Base-by-base conservation (phyloP, 2,329 filamentous ascomycete species). In the Zymoseptoria passerinii region DNA sequence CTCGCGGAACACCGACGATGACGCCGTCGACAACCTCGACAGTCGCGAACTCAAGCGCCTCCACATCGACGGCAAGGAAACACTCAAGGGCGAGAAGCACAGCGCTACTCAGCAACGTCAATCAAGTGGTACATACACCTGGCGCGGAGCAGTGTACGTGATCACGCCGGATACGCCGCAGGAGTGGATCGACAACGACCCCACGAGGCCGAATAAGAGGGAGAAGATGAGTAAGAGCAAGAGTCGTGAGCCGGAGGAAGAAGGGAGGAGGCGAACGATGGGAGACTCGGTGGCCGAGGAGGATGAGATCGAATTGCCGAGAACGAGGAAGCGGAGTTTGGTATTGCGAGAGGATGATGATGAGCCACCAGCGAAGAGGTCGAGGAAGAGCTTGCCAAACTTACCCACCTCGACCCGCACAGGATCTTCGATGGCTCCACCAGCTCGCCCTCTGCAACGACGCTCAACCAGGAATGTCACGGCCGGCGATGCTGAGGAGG, bases 151-250 rank as follows among this genome's bases (percentile, higher is more conserved):
- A 13, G 58, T 54, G 20, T 65, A 65, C 49, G 59, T 50, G 28
- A 60, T 63, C 29, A 61, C 61, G 29, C 57, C 55, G 44, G 58
- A 65, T 51, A 65, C 63, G 9, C 63, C 63, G 3, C 52, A 56
- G 28, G 63, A 63, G 53, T 65, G 63, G 63, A 61, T 65, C 44
- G 56, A 61, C 8, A 50, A 56, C 8, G 57, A 64, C n/a, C 52
- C 61, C 19, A 53, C 51, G 10, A 52, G 51, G 2, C 29, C 55
- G 28, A 56, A 57, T 50, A 55, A 51, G 56, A 59, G 53, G 57
- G 28, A 48, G 23, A 52, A 57, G 35, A 44, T 44, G 44, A 48
- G 50, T 35, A 50, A 50, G 40, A 56, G 50, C 35, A 18, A 19
- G 23, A 48, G 16, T 20, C 19, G 49, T 20, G 49, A 50, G 49